phyloP scores from a whole-genome alignment of 176 grass and related monocot genomes.

The Calamus simplicifolius region DNA sequence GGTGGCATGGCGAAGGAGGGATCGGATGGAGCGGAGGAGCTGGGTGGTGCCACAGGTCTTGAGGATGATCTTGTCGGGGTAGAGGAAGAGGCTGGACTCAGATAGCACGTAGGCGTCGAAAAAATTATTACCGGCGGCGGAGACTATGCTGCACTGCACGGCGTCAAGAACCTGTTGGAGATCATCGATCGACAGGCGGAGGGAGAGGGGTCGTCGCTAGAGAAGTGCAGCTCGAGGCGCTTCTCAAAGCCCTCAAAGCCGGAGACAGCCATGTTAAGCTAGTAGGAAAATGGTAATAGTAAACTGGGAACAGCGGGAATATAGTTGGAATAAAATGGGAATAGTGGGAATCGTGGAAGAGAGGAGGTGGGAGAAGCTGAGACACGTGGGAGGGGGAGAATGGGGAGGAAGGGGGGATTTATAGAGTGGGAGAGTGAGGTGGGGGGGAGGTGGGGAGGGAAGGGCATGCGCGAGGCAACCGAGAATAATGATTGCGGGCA shows the following conservation, averaged over 20 bases:
- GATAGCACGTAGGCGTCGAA: conserved; percentile 38
- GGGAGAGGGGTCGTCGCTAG: conserved; percentile 3
- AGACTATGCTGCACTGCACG: conserved; percentile 40
- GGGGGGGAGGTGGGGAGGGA: not conserved
- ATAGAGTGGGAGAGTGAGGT: not conserved
- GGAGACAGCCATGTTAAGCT: conserved; percentile 14
- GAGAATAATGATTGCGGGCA: conserved; percentile 30
- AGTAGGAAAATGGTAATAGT: not conserved
- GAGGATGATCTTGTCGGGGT: conserved; percentile 20
- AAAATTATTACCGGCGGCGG: conserved; percentile 20
- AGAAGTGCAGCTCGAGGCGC: conserved; percentile 35
- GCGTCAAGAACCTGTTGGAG: conserved; percentile 17
- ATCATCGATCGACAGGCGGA: conserved; percentile 3
- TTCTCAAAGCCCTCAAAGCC: conserved; percentile 45
- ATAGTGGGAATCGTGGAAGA: not conserved
- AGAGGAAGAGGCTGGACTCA: conserved; percentile 44
- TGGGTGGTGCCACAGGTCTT: conserved; percentile 42
- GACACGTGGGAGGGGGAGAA: not conserved
- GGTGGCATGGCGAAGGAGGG: conserved; percentile 14
- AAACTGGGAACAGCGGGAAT: too few relatives aligned
- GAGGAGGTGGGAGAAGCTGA: not conserved
- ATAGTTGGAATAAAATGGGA: not conserved
- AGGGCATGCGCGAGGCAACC: conserved; percentile 22
- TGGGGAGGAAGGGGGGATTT: not conserved
- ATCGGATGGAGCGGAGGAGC: conserved; percentile 21